Base-by-base conservation (phyloP, 2,329 filamentous ascomycete genomes). In the Sclerotinia trifoliorum region DNA sequence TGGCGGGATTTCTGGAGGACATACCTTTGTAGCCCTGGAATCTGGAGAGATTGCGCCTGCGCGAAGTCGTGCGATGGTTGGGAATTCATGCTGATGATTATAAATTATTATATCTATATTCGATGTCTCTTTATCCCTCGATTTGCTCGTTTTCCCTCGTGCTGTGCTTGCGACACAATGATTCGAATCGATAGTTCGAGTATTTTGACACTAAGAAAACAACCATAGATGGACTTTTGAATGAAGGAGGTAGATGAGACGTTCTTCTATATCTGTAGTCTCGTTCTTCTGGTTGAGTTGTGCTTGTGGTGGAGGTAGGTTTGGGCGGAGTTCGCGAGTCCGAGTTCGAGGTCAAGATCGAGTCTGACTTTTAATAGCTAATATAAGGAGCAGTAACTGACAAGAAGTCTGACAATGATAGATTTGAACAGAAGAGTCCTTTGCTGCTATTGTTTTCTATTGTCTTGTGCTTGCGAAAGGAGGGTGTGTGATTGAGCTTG, bases 41-140 rank as follows among this genome's bases (percentile, higher is more conserved):
- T 69, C 39, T 73, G 71, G 21, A 72, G 68, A 51, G 70, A 68
- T 35, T 68, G 65, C 39, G 75, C 73, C 19, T 71, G 72, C 58
- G 72, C 74, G 60, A 75, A 75, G 60, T 76, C 72, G 67, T 75
- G 73, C 39, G 56, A 67, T 32, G 72, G 68, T 46, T 70, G 69
- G 42, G 65, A 35, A 57, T 61, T 56, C 66, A 69, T 73, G 69
- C 70, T 74, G 51, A 64, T 65, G 68, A 52, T 48, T 51, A 55
- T 42, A 21, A 49, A 51, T 52, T 65, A 39, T n/a, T 51, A 21
- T 64, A 32, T 64, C 58, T 64, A 62, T 35, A 62, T 17, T 65
- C 60, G 51, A 56, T 49, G 67, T 68, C n/a, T 55, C 5, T 55
- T 29, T 55, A 54, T 49, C 35, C 21, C 7, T 62, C 32, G 35